phyloP scores from a whole-genome alignment of 495 filamentous ascomycete species.

The Lophiostoma macrostomum region DNA sequence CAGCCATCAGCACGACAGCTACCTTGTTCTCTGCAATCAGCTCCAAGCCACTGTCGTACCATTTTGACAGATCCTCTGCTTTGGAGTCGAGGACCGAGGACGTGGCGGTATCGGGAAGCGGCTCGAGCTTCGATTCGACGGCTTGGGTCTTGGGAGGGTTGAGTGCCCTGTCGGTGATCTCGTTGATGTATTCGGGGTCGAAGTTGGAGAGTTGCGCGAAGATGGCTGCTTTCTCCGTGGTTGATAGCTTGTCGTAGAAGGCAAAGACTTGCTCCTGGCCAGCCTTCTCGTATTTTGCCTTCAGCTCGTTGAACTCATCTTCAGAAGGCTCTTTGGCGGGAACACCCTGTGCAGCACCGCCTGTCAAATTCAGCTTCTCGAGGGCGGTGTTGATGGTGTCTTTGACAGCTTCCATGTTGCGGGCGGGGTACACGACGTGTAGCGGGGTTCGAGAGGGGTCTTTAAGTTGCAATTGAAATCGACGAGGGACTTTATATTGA shows the following conservation, averaged over 20 bases:
- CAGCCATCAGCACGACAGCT: constrained; percentile 93
- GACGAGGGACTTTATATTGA: too few species aligned
- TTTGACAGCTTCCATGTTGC: constrained; percentile 40
- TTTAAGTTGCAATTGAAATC: constrained; percentile 7
- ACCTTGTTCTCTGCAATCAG: constrained; percentile 86
- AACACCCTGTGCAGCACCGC: constrained; percentile 38
- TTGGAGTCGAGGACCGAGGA: constrained; percentile 92
- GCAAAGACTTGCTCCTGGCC: constrained; percentile 87
- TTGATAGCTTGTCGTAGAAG: constrained; percentile 77
- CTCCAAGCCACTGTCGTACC: constrained; percentile 82
- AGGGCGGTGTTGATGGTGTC: constrained; percentile 56
- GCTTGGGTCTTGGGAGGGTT: constrained; percentile 63
- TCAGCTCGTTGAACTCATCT: constrained; percentile 70
- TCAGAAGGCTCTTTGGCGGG: constrained; percentile 63
- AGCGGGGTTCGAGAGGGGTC: not conserved
- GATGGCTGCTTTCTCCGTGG: constrained; percentile 69
- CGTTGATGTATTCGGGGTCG: constrained; percentile 78
- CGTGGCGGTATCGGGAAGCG: constrained; percentile 80
- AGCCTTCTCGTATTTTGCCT: constrained; percentile 72
- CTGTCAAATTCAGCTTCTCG: constrained; percentile 52
- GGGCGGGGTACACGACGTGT: constrained; percentile 22
- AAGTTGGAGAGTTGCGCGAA: constrained; percentile 78
- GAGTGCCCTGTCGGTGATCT: constrained; percentile 75
- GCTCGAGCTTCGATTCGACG: constrained; percentile 67
- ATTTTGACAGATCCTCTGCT: constrained; percentile 71